phyloP scores from a whole-genome alignment of 2,329 filamentous ascomycete genomes.

The Venturia aucupariae region DNA sequence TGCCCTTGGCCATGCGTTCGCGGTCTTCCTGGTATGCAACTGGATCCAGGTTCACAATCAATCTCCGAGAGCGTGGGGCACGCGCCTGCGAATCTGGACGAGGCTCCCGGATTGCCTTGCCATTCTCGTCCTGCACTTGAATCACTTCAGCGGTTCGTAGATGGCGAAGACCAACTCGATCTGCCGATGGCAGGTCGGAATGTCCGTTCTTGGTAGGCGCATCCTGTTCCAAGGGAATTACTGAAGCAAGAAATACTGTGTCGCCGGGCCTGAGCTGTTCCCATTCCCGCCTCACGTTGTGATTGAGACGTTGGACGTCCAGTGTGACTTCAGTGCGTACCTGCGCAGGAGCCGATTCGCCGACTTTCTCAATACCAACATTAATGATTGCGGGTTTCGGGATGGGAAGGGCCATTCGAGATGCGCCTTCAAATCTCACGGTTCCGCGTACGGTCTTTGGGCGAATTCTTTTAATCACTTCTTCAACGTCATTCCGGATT shows the following conservation, averaged over 20 bases:
- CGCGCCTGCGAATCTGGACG: slow-evolving; percentile 46
- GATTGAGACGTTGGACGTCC: slow-evolving; percentile 70
- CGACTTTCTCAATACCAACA: slow-evolving; percentile 72
- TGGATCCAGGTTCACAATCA: slow-evolving; percentile 76
- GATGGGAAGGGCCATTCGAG: slow-evolving; percentile 85
- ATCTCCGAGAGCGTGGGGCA: slow-evolving; percentile 53
- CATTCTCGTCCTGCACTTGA: slow-evolving; percentile 78
- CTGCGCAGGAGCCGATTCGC: slow-evolving; percentile 70
- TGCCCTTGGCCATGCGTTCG: slow-evolving; percentile 54
- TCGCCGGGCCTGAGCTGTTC: slow-evolving; percentile 79
- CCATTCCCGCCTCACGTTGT: slow-evolving; percentile 76
- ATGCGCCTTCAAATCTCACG: slow-evolving; percentile 68
- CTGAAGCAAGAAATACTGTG: slow-evolving; percentile 74
- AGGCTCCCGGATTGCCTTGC: slow-evolving; percentile 57
- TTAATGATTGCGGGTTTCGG: slow-evolving; percentile 80
- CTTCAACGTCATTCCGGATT: slow-evolving; percentile 83
- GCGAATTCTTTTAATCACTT: slow-evolving; percentile 67
- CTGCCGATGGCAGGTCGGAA: slow-evolving; percentile 30
- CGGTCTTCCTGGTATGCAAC: slow-evolving; percentile 69
- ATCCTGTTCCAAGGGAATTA: slow-evolving; percentile 50
- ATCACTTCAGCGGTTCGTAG: slow-evolving; percentile 79
- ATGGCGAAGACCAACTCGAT: slow-evolving; percentile 57
- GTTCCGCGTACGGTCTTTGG: slow-evolving; percentile 57
- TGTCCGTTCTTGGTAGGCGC: background rate
- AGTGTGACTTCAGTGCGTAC: slow-evolving; percentile 80